Evolutionary conservation across 208 protist genomes (phyloP).

Genomic region (Kentomonas sorsogonicus): DNA sequence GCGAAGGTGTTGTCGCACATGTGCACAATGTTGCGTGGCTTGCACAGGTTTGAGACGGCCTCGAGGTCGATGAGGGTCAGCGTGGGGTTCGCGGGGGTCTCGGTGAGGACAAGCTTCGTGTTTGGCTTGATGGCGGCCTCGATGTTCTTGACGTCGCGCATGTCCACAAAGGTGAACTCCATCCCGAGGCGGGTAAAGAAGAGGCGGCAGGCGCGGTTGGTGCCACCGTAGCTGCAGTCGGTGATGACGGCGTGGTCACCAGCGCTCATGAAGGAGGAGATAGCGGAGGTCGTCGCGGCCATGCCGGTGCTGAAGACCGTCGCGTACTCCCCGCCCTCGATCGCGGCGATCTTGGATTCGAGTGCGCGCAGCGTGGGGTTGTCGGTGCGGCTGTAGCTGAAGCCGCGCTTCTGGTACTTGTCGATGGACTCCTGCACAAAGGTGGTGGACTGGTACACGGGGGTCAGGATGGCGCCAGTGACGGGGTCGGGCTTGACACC

Average conservation of each 20-base stretch:
- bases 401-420: slow-evolving; percentile 74
- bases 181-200: slow-evolving; percentile 88
- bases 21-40: slow-evolving; percentile 73
- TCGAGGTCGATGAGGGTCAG: slow-evolving; percentile 90
- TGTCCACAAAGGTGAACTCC: slow-evolving; percentile 93
- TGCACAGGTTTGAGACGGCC: slow-evolving; percentile 82
- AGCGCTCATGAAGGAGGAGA: slow-evolving; percentile 85
- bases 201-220: slow-evolving; percentile 84
- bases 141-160: slow-evolving; percentile 83
- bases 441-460: slow-evolving; percentile 84
- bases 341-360: slow-evolving; percentile 82
- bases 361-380: slow-evolving; percentile 94
- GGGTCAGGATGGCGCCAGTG: slow-evolving; percentile 85
- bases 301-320: slow-evolving; percentile 87
- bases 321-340: slow-evolving; percentile 90
- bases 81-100: slow-evolving; percentile 95
- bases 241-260: slow-evolving; percentile 90
- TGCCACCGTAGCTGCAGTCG: slow-evolving; percentile 95
- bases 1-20: slow-evolving; percentile 97
- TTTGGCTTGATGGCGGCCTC: slow-evolving; percentile 77
- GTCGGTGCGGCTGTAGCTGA: slow-evolving; percentile 89
- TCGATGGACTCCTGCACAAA: slow-evolving; percentile 89
- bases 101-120: slow-evolving; percentile 94
- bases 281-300: slow-evolving; percentile 85
- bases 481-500: slow-evolving; percentile 78